Base-by-base conservation (phyloP, 768 basidiomycete species). In the Tricholoma hemisulphureum region DNA sequence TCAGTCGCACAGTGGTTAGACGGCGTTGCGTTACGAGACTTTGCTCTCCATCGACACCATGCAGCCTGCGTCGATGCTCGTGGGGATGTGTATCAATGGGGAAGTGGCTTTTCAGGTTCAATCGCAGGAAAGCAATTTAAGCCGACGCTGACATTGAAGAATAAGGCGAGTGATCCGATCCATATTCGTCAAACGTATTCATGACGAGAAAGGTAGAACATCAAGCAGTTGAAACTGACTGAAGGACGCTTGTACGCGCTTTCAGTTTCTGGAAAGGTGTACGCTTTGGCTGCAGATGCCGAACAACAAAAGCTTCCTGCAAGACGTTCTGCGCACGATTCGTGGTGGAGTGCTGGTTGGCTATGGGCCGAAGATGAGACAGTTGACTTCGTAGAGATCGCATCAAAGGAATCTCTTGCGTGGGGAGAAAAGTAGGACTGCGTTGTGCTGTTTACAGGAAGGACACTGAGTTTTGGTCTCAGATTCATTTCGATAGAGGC, bases 51-150 rank as follows among this genome's bases (percentile, higher is more conserved):
- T 53, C 77, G 81, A 56, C 75, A 72, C 29, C 84, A 89, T 60
- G 89, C 84, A 1, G 91, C 86, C 13, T 91, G 89, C 60, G 83
- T 93, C 18, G 91, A 93, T 65, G 84, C 83, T 7, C 79, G 82
- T 32, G 93, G 92, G 23, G 87, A 95, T 63, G 86, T 92, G 2
- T 89, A 91, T 64, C 90, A 93, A 63, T 94, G 91, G 91, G 91
- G 91, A 0, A 77, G 79, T 39, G 86, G 81, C 0, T 89, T 85
- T 69, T 79, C 78, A 61, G 77, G 77, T 14, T 60, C 70, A 4
- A 61, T 69, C 14, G 51, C 70, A 46, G 57, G 70, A 24, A 60
- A 67, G 29, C 60, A 60, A 6, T 61, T 63, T 23, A 61, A 59
- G 26, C 87, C 87, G 5, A 78, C 73, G 26, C 70, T 79, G 43